phyloP scores from a whole-genome alignment of 257 asterid genomes.

The Solanum pinnatisectum region DNA sequence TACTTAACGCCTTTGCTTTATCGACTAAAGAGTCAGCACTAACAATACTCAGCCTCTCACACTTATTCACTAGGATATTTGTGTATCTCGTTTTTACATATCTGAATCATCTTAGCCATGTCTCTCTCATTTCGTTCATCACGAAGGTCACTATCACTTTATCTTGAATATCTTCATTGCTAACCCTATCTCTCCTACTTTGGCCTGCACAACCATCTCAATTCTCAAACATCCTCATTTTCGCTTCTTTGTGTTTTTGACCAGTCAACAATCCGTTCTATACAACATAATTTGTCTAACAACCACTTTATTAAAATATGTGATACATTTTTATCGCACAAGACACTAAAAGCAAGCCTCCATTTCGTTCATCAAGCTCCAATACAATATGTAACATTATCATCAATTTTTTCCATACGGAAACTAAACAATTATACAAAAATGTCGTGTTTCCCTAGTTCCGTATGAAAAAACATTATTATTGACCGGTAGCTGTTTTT shows the following conservation, averaged over 20 bases:
- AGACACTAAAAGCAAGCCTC: not conserved
- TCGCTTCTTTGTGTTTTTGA: too few relatives aligned
- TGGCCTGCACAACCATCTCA: not conserved
- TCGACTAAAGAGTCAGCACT: not conserved
- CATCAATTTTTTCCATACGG: not conserved
- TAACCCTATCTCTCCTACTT: not conserved
- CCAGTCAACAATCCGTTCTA: too few relatives aligned
- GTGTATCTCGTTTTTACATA: too few relatives aligned
- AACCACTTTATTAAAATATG: not conserved
- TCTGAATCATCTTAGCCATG: too few relatives aligned
- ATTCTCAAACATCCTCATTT: not conserved
- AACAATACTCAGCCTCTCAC: not conserved
- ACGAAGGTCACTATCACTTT: too few relatives aligned
- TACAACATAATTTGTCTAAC: not conserved
- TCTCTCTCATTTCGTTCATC: too few relatives aligned
- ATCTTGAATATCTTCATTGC: too few relatives aligned
- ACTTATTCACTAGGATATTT: too few relatives aligned
- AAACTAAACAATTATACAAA: not conserved
- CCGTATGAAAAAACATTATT: not conserved
- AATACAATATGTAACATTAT: not conserved
- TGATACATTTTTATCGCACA: not conserved
- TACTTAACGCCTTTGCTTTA: not conserved
- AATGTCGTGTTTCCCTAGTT: not conserved
- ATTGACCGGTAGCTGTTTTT: not conserved
- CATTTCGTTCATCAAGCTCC: rapidly evolving